Percentiles rank a stretch among this genome's conserved stretches.
These are phyloP conservation scores for Maudiozyma turicensis DNA, from an alignment of 805 yeast species.

Conservation along the genomic window DNA sequence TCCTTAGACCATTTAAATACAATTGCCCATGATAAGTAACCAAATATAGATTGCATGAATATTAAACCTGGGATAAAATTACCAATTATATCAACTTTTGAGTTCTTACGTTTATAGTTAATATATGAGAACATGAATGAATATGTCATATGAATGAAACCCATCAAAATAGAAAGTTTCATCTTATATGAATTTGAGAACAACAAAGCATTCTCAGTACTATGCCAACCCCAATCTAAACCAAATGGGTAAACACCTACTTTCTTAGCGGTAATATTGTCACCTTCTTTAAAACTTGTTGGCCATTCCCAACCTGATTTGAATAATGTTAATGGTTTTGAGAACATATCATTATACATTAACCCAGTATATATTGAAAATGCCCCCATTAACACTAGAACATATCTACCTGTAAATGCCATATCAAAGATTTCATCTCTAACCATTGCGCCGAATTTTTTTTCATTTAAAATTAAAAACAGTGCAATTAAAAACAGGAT, in stretches of 20 bases:
- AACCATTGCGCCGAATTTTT: constrained; percentile 52
- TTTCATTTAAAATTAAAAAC: constrained; percentile 64
- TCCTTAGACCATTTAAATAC: constrained; percentile 91
- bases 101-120: constrained; percentile 60
- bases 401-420: constrained; percentile 92
- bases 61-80: constrained; percentile 89
- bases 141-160: constrained; percentile 89
- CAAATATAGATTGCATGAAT: constrained; percentile 94
- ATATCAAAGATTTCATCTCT: constrained; percentile 93
- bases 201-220: constrained; percentile 81
- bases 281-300: constrained; percentile 55
- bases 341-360: constrained; percentile 87
- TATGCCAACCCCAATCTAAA: constrained; percentile 93
- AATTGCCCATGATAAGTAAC: constrained; percentile 77
- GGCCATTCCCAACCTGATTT: constrained; percentile 95
- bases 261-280: constrained; percentile 54
- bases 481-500: constrained; percentile 68
- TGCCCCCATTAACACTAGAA: constrained; percentile 80
- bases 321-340: constrained; percentile 82
- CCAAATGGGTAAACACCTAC: constrained; percentile 75
- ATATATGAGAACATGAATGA: constrained; percentile 77
- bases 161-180: constrained; percentile 93
- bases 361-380: constrained; percentile 95
- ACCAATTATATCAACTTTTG: constrained; percentile 74
- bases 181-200: constrained; percentile 94